Percentiles rank a stretch among this genome's conserved stretches.
Evolutionary conservation across 2,329 filamentous ascomycete genomes (phyloP).

Genomic region (Lecanosticta acicola): DNA sequence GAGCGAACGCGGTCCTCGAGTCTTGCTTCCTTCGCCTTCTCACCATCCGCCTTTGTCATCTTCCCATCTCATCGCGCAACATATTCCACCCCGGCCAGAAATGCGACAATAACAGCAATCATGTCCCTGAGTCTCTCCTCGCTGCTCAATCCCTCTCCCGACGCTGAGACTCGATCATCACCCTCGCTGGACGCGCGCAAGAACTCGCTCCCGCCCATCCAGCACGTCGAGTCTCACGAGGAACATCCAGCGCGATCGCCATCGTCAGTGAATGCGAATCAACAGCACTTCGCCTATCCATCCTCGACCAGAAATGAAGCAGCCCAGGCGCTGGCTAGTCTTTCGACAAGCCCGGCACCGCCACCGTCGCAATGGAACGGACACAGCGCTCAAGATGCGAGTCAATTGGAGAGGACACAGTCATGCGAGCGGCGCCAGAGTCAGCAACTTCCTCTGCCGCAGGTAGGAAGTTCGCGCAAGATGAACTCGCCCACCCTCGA

Average conservation of each 20-base stretch:
- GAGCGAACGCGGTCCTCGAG: background rate
- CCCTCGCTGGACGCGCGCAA: conserved; percentile 21
- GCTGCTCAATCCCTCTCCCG: conserved; percentile 35
- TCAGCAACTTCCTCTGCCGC: conserved; percentile 38
- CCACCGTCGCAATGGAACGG: conserved; percentile 22
- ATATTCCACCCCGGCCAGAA: background rate
- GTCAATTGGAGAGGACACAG: conserved; percentile 16
- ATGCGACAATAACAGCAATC: conserved; percentile 14
- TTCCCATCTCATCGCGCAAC: background rate
- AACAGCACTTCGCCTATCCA: conserved; percentile 16
- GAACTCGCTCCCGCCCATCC: conserved; percentile 17
- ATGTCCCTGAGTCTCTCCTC: conserved; percentile 30
- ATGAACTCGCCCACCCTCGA: conserved; percentile 43
- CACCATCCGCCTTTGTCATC: background rate
- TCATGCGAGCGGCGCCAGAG: conserved; percentile 28
- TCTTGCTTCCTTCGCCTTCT: conserved; percentile 1
- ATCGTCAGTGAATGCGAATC: conserved; percentile 12
- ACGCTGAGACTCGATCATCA: conserved; percentile 9
- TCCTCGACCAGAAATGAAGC: conserved; percentile 33
- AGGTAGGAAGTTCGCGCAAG: conserved; percentile 27
- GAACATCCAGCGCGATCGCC: conserved; percentile 17
- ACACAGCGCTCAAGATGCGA: conserved; percentile 15
- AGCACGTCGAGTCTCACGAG: conserved; percentile 19
- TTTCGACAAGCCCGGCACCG: conserved; percentile 25
- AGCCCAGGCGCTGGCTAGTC: conserved; percentile 33